Evolutionary conservation across 2,329 filamentous ascomycete species (phyloP).

Genomic region (Fusarium brevicatenulatum): DNA sequence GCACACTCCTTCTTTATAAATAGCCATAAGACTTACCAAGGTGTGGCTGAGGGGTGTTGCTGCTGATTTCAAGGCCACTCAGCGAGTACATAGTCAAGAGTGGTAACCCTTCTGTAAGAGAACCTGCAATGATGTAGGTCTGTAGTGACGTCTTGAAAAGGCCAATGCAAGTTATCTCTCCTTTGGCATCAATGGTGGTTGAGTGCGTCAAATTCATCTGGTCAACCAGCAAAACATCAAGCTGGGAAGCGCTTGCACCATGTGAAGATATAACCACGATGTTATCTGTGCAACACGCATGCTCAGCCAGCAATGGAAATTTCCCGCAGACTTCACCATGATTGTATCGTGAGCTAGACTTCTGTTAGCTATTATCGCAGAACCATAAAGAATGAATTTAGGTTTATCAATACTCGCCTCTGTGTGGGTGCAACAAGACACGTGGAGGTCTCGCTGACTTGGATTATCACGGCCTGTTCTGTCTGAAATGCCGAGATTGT

Average conservation of each 20-base stretch:
- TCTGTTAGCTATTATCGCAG: constrained; percentile 24
- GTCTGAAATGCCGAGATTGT: constrained; percentile 60
- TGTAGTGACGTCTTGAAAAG: constrained; percentile 45
- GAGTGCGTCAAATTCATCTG: constrained; percentile 44
- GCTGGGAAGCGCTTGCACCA: constrained; percentile 47
- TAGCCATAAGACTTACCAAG: constrained; percentile 24
- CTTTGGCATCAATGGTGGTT: constrained; percentile 50
- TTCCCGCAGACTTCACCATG: constrained; percentile 49
- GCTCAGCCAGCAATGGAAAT: constrained; percentile 48
- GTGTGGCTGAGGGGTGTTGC: constrained; percentile 12
- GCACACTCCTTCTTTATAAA: background rate
- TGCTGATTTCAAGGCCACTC: constrained; percentile 38
- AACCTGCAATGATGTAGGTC: constrained; percentile 49
- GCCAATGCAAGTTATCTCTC: constrained; percentile 62
- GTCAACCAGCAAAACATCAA: constrained; percentile 54
- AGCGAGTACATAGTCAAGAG: constrained; percentile 48
- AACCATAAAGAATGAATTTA: background rate
- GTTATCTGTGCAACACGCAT: constrained; percentile 55
- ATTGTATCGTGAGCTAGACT: constrained; percentile 43
- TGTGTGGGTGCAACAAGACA: constrained; percentile 51
- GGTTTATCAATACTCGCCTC: constrained; percentile 40
- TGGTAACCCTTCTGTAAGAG: constrained; percentile 47
- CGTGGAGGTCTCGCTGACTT: constrained; percentile 63
- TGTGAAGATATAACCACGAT: constrained; percentile 57
- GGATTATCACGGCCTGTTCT: constrained; percentile 55